Conservation (phyloP, 345 rosid species). For the Populus davidiana region DNA sequence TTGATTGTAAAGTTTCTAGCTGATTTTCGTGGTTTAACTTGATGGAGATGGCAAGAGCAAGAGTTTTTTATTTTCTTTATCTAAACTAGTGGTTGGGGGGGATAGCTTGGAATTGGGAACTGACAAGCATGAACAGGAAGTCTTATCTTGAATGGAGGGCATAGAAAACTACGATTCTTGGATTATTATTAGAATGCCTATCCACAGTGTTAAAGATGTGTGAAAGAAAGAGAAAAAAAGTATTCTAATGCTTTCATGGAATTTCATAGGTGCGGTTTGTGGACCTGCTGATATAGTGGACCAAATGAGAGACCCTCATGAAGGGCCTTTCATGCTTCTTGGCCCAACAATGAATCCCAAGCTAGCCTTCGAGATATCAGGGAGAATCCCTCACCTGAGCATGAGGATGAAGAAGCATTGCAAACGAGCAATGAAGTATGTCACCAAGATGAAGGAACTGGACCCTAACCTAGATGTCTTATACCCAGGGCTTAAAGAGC, state of each 20-base stretch:
- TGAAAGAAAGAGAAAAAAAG: not conserved
- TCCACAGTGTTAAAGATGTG: not conserved
- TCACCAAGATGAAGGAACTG: constrained; percentile 61
- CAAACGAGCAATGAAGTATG: constrained; percentile 61
- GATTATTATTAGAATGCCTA: not conserved
- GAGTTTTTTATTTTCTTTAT: not conserved
- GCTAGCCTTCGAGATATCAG: constrained; percentile 83
- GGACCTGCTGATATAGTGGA: constrained; percentile 79
- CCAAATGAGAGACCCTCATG: constrained; percentile 92
- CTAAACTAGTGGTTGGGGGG: too few relatives aligned
- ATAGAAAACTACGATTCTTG: not conserved
- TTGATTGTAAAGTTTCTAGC: not conserved
- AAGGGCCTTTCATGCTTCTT: constrained; percentile 79
- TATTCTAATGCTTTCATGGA: not conserved
- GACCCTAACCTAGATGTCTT: constrained; percentile 72
- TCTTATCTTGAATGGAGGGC: not conserved
- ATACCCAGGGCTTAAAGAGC: constrained; percentile 83
- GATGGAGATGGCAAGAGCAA: not conserved
- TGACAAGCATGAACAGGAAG: not conserved
- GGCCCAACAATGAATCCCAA: constrained; percentile 99
- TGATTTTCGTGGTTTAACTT: not conserved
- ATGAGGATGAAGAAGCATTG: constrained; percentile 88
- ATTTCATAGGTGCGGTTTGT: constrained; percentile 72
- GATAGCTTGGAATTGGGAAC: not conserved
- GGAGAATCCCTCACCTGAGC: constrained; percentile 78